phyloP scores from a whole-genome alignment of 176 grass and related monocot species.

The Oryza rufipogon region DNA sequence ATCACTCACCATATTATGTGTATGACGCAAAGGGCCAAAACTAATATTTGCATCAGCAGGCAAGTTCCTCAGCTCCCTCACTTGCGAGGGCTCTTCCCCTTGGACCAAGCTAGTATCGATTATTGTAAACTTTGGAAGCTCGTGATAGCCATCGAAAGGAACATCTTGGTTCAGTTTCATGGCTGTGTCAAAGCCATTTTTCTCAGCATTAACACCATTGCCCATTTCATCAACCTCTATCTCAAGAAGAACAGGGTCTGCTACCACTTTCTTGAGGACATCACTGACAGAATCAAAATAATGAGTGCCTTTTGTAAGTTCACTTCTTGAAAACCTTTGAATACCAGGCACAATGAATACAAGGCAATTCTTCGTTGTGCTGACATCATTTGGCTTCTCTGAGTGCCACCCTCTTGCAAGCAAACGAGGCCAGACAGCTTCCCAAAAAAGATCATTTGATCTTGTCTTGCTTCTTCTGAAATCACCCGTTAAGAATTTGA shows the following conservation, averaged over 20 bases:
- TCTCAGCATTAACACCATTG: slow-evolving; percentile 34
- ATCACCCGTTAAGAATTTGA: slow-evolving; percentile 95
- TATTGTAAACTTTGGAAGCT: slow-evolving; percentile 80
- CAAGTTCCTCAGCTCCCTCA: slow-evolving; percentile 76
- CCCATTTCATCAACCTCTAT: slow-evolving; percentile 51
- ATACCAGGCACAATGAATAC: slow-evolving; percentile 67
- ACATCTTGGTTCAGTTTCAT: slow-evolving; percentile 42
- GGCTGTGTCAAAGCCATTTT: slow-evolving; percentile 42
- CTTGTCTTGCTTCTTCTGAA: slow-evolving; percentile 89
- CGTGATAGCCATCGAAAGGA: slow-evolving; percentile 54
- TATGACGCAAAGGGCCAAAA: slow-evolving; percentile 39
- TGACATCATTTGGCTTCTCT: slow-evolving; percentile 82
- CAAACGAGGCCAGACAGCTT: slow-evolving; percentile 95
- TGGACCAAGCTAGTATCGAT: slow-evolving; percentile 85
- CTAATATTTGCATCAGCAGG: slow-evolving; percentile 58
- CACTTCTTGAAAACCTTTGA: slow-evolving; percentile 84
- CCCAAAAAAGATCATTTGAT: slow-evolving; percentile 97
- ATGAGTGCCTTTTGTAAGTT: slow-evolving; percentile 74
- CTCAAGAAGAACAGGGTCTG: slow-evolving; percentile 72
- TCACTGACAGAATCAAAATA: slow-evolving; percentile 96
- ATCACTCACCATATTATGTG: slow-evolving; percentile 43
- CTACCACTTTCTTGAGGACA: slow-evolving; percentile 77
- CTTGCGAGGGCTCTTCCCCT: slow-evolving; percentile 63
- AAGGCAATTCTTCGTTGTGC: slow-evolving; percentile 66
- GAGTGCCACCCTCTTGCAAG: slow-evolving; percentile 96